Percentiles rank a stretch among this genome's conserved stretches.
Evolutionary conservation across 257 asterid genomes (phyloP).

Genomic region (Solanum appendiculatum): DNA sequence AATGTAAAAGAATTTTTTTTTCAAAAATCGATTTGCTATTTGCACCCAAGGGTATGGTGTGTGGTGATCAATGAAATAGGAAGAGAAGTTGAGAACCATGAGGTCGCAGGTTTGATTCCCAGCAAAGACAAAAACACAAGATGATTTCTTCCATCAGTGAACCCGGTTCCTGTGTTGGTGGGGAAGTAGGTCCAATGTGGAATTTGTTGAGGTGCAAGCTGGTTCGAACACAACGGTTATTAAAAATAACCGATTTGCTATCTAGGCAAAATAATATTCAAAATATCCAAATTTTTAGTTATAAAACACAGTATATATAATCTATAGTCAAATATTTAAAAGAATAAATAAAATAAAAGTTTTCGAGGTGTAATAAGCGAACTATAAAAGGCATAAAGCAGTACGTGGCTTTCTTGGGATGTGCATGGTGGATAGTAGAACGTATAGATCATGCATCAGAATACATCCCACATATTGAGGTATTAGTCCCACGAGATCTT

Average conservation of each 20-base stretch:
- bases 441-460: background rate
- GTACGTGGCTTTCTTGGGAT: background rate
- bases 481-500: background rate
- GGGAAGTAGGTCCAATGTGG: background rate
- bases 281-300: background rate
- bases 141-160: background rate
- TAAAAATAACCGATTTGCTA: background rate
- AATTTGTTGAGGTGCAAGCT: background rate
- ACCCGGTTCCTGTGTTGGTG: background rate
- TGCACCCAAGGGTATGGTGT: background rate
- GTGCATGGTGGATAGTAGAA: background rate
- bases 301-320: background rate
- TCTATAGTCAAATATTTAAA: background rate
- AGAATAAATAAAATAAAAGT: background rate
- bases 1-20: background rate
- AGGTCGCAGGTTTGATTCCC: background rate
- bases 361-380: background rate
- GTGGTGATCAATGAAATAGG: background rate
- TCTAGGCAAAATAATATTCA: background rate
- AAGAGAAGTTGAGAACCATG: background rate
- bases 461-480: background rate
- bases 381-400: background rate
- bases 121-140: background rate
- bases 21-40: background rate
- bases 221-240: background rate